A percentile compares a stretch with the other conserved stretches of the same genome.
Evolutionary conservation across 768 basidiomycete species (phyloP).

Genomic region (Gloeopeniophorella convolvens): DNA sequence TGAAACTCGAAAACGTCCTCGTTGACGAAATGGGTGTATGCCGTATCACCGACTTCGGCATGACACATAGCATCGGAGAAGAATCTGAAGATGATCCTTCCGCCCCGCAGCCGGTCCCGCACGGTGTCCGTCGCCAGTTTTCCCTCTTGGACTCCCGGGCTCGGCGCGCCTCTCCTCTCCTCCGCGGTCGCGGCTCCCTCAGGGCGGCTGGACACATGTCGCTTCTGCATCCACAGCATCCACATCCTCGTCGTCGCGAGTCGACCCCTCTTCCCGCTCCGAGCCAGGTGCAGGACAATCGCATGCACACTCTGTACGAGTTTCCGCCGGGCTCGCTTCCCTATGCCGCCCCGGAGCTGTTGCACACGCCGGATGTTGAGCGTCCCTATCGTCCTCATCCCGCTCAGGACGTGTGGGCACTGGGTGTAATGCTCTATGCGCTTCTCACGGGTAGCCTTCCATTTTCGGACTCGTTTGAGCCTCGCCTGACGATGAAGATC

Average conservation of each 20-base stretch:
- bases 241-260: conserved; percentile 43
- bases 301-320: conserved; percentile 28
- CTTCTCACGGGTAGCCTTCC: conserved; percentile 82
- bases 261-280: conserved; percentile 36
- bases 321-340: conserved; percentile 83
- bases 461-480: conserved; percentile 86
- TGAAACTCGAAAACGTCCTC: conserved; percentile 96
- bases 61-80: conserved; percentile 61
- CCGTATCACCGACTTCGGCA: conserved; percentile 80
- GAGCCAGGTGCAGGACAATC: conserved; percentile 23
- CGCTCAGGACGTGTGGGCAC: conserved; percentile 92
- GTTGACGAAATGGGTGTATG: conserved; percentile 87
- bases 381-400: conserved; percentile 43
- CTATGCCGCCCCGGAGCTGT: conserved; percentile 85
- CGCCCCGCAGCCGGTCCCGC: background rate
- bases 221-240: conserved; percentile 32
- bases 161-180: background rate
- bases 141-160: background rate
- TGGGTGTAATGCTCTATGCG: conserved; percentile 85
- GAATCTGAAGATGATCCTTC: conserved; percentile 1
- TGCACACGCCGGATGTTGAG: conserved; percentile 49
- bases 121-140: background rate
- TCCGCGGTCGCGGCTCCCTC: conserved; percentile 9
- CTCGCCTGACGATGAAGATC: conserved; percentile 87
- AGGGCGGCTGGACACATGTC: conserved; percentile 26